phyloP scores from a whole-genome alignment of 2,329 filamentous ascomycete species.

The Colletotrichum sp. region DNA sequence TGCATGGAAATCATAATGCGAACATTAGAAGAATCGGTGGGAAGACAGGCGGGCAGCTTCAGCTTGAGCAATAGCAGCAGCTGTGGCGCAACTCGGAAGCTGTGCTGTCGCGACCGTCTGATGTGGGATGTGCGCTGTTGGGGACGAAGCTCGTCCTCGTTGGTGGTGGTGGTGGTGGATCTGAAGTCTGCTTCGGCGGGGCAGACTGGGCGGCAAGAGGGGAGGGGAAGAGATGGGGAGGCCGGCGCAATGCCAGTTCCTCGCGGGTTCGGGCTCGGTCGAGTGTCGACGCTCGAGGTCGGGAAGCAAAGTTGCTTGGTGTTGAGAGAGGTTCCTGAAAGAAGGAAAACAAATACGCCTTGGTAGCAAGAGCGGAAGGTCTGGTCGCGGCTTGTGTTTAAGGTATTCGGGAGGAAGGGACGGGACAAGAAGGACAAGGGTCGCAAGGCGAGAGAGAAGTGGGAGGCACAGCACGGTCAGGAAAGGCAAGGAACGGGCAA shows the following conservation, averaged over 20 bases:
- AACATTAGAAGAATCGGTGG: slow-evolving; percentile 41
- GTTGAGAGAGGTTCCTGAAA: background rate
- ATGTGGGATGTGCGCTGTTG: background rate
- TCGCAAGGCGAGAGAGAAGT: slow-evolving; percentile 4
- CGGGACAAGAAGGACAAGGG: slow-evolving; percentile 15
- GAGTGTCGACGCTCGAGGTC: background rate
- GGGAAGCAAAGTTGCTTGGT: background rate
- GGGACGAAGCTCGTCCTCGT: background rate
- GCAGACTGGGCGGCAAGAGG: background rate
- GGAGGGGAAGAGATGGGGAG: background rate
- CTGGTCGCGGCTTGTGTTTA: slow-evolving; percentile 8
- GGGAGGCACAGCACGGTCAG: background rate
- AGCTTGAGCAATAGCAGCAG: slow-evolving; percentile 26
- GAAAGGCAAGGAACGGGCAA: slow-evolving; percentile 6
- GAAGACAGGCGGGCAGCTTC: slow-evolving; percentile 38
- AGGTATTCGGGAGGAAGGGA: slow-evolving; percentile 20
- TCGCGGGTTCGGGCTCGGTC: background rate
- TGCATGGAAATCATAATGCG: slow-evolving; percentile 65
- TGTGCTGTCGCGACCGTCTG: slow-evolving; percentile 8
- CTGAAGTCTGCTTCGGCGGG: slow-evolving; percentile 7
- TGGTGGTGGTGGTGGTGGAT: background rate
- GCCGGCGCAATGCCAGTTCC: slow-evolving; percentile 15
- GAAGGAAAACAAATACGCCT: background rate
- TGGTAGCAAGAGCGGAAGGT: background rate
- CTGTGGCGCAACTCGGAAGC: slow-evolving; percentile 15